Base-by-base conservation (phyloP, 73 alveolate genomes). In the Paramecium pentaurelia region DNA sequence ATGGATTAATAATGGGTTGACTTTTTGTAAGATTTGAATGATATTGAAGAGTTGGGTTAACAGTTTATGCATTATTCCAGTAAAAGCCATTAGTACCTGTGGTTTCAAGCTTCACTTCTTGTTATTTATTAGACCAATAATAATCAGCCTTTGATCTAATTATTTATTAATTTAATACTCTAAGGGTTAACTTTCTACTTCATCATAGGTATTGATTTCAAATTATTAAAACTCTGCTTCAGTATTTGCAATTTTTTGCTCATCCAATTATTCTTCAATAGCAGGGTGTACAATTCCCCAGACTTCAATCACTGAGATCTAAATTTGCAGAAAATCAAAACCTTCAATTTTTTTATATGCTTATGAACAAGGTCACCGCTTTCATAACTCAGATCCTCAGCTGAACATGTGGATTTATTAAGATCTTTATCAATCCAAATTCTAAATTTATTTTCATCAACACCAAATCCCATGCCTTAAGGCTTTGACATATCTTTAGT, bases 381-480 rank as follows among this genome's bases (percentile, higher is more conserved):
- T 80, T 80, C 91, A 80, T 80, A 80, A 25, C 77, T 80, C 8
- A 3, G 20, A 44, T 80, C 91, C 27, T 80, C 45, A 80, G 77
- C 9, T 27, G 37, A 32, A 49, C 91, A 80, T 6, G 47, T 32
- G 6, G 77, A 27, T 73, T 49, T 80, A 5, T 80, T 47, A 0
- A 80, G 6, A 20, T 80, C 75, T 36, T 80, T 42, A 16, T 80
- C 91, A 47, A 80, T 45, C 91, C 91, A 80, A 32, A 80, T 80
- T 80, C 91, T 42, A 49, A 36, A 75, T 75, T 36, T 27, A 44
- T 49, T 28, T 8, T 80, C 91, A 47, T 47, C 91, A 44, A 20
- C n/a, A 8, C 91, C 91, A 80, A 80, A 80, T 3, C 91, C 91
- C 0, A 80, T 47, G 2, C 91, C 91, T 3, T 32, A 32, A 27